Evolutionary conservation across 2,329 filamentous ascomycete species (phyloP).

Genomic region (Hawksworthiomyces lignivorus): DNA sequence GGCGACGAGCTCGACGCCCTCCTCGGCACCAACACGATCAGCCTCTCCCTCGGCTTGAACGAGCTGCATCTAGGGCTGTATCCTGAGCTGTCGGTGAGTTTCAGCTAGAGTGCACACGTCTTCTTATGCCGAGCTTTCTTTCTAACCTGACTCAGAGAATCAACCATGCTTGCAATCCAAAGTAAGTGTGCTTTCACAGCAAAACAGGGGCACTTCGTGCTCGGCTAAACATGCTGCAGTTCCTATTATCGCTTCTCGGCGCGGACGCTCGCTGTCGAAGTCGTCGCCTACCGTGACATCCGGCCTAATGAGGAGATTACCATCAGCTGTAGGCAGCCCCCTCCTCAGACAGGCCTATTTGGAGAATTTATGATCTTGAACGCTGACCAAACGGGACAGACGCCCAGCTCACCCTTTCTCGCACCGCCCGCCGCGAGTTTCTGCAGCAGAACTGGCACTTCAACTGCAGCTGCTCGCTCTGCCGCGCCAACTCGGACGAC

Average conservation of each 20-base stretch:
- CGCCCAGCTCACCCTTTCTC: constrained; percentile 11
- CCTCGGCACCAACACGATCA: constrained; percentile 27
- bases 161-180: constrained; percentile 30
- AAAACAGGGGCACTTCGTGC: too few species aligned
- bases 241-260: constrained; percentile 25
- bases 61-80: constrained; percentile 23
- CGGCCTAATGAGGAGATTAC: constrained; percentile 27
- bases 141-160: too few species aligned
- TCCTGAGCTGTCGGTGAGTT: constrained; percentile 25
- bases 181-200: constrained; percentile 21
- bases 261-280: constrained; percentile 23
- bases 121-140: too few species aligned
- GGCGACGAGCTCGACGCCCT: constrained; percentile 26
- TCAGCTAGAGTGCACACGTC: too few species aligned
- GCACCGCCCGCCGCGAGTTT: constrained; percentile 10
- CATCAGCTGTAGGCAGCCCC: constrained; percentile 26
- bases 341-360: neutral
- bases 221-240: constrained; percentile 15
- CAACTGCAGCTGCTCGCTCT: constrained; percentile 20
- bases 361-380: neutral
- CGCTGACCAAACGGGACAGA: neutral
- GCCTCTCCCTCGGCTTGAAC: constrained; percentile 16
- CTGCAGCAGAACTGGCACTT: constrained; percentile 18
- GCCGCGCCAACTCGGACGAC: constrained; percentile 14
- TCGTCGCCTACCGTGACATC: constrained; percentile 27